These are phyloP conservation scores for Paraleonurus japonicus DNA, from an alignment of 257 asterid genomes.

Conservation along the genomic window DNA sequence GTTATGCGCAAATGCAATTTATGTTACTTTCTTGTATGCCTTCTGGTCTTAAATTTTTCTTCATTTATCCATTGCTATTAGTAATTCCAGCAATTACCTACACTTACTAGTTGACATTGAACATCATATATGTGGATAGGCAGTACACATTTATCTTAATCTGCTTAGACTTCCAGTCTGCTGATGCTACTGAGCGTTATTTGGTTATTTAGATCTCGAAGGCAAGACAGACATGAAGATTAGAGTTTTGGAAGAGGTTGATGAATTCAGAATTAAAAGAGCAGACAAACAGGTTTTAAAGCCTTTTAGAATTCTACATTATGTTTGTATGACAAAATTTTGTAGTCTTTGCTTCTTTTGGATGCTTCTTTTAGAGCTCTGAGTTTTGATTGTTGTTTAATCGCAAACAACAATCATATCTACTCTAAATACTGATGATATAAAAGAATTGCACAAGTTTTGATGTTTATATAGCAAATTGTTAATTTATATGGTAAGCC, in stretches of 20 bases:
- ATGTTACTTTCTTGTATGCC: not conserved
- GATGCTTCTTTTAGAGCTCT: too few relatives aligned
- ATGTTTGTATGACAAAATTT: too few relatives aligned
- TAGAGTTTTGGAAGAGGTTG: conserved; percentile 85
- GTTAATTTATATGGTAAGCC: not conserved
- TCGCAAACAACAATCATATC: not conserved
- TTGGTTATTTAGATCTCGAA: conserved; percentile 66
- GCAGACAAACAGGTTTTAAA: too few relatives aligned
- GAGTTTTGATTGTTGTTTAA: too few relatives aligned
- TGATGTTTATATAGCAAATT: not conserved
- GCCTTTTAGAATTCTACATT: too few relatives aligned
- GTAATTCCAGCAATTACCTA: too few relatives aligned
- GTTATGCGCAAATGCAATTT: not conserved
- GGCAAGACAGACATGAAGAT: conserved; percentile 93
- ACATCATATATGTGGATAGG: too few relatives aligned
- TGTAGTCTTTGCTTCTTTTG: too few relatives aligned
- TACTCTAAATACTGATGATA: not conserved
- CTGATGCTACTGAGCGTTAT: conserved; percentile 11
- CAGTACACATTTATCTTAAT: not conserved
- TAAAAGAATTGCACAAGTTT: not conserved
- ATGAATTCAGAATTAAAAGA: too few relatives aligned
- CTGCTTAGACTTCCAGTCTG: conserved; percentile 15
- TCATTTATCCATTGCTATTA: not conserved
- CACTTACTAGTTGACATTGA: too few relatives aligned
- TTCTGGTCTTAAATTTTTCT: not conserved